These are phyloP conservation scores for Clonostachys chloroleuca DNA, from an alignment of 2,329 filamentous ascomycete species.

Conservation along the genomic window DNA sequence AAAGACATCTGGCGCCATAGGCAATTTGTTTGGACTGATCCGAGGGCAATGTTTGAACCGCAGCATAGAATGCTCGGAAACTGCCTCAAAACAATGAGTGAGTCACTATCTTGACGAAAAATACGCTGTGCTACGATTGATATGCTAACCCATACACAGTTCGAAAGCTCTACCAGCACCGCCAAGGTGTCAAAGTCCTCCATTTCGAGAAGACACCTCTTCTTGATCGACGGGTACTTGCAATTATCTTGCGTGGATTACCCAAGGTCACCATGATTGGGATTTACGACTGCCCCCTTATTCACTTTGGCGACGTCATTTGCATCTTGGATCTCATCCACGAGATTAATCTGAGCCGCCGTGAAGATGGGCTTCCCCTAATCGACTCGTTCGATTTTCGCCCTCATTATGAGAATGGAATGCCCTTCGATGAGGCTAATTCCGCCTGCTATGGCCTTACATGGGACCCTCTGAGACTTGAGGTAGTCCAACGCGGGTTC, in stretches of 20 bases:
- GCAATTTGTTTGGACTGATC: neutral
- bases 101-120: neutral
- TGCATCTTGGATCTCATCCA: constrained; percentile 25
- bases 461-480: constrained; percentile 12
- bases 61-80: neutral
- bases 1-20: neutral
- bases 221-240: constrained; percentile 23
- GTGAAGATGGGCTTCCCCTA: neutral
- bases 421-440: neutral
- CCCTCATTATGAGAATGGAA: constrained; percentile 23
- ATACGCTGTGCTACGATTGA: neutral
- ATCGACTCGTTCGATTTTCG: constrained; percentile 24
- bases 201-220: constrained; percentile 20
- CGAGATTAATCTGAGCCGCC: constrained; percentile 22
- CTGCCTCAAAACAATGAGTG: neutral
- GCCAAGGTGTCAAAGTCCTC: constrained; percentile 12
- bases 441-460: constrained; percentile 19
- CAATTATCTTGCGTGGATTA: constrained; percentile 24
- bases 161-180: constrained; percentile 8
- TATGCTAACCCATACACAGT: constrained; percentile 10
- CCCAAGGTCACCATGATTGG: constrained; percentile 23
- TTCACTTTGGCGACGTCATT: constrained; percentile 27
- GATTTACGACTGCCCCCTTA: constrained; percentile 27
- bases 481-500: constrained; percentile 23
- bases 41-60: neutral